These are phyloP conservation scores for Triticum urartu DNA, from an alignment of 176 grass and related monocot genomes.

Conservation along the genomic window DNA sequence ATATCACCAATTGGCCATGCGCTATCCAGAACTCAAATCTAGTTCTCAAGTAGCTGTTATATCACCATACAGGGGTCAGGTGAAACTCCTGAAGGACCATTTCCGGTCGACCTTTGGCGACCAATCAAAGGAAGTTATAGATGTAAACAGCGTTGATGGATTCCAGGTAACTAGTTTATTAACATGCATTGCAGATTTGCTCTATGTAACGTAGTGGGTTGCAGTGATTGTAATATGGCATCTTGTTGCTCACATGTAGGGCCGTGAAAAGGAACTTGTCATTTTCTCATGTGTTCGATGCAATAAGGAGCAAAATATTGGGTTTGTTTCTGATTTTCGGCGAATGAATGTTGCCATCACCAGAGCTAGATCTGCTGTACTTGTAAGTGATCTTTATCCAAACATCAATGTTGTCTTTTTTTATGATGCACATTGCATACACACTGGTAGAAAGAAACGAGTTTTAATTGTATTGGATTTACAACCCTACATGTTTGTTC, in stretches of 20 bases:
- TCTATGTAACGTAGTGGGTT: conserved; percentile 22
- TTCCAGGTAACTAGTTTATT: conserved; percentile 73
- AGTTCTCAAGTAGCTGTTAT: conserved; percentile 74
- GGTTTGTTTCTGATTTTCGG: conserved; percentile 87
- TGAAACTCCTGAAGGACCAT: conserved; percentile 70
- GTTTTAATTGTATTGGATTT: not conserved
- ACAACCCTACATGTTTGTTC: not conserved
- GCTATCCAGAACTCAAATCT: conserved; percentile 71
- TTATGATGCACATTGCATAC: not conserved
- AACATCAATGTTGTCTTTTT: not conserved
- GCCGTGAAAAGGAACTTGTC: conserved; percentile 89
- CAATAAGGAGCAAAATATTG: conserved; percentile 79
- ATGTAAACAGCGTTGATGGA: conserved; percentile 95
- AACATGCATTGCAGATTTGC: conserved; percentile 1
- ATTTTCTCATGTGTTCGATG: conserved; percentile 96
- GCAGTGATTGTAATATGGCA: not conserved
- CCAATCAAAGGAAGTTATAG: conserved; percentile 76
- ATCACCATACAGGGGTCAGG: conserved; percentile 82
- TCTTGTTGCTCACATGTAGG: conserved; percentile 45
- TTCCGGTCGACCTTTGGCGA: conserved; percentile 83
- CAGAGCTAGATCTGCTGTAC: conserved; percentile 81
- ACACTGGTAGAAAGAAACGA: not conserved
- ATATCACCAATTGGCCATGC: conserved; percentile 69
- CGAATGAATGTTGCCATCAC: conserved; percentile 99
- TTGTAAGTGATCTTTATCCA: conserved; percentile 48